Conservation (phyloP, 331 rosid species). For the Stylosanthes scabra region DNA sequence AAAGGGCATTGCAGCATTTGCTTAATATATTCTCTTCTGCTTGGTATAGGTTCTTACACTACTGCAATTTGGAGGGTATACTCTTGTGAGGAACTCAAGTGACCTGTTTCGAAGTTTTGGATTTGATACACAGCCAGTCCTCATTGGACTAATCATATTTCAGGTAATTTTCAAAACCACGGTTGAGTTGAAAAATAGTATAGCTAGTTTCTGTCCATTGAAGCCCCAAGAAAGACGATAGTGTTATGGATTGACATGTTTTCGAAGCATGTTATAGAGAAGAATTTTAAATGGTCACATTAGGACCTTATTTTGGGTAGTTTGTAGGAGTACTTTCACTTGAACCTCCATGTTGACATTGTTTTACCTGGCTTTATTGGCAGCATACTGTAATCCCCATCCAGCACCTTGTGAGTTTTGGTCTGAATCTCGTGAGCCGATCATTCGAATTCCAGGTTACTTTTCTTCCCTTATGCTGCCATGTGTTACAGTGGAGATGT, state of each 20-base stretch:
- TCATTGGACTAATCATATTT: slow-evolving; percentile 86
- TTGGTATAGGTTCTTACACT: slow-evolving; percentile 79
- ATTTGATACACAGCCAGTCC: slow-evolving; percentile 93
- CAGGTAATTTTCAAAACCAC: slow-evolving; percentile 60
- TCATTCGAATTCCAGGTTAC: slow-evolving; percentile 93
- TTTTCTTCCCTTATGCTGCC: slow-evolving; percentile 20
- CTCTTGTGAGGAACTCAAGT: slow-evolving; percentile 85
- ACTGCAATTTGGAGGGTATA: slow-evolving; percentile 96
- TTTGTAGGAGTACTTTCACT: not conserved
- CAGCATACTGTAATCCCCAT: slow-evolving; percentile 94
- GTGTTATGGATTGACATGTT: not conserved
- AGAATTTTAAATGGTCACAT: not conserved
- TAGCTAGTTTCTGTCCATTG: slow-evolving; percentile 10
- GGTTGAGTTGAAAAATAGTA: not conserved
- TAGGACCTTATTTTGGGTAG: not conserved
- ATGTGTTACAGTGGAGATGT: slow-evolving; percentile 7
- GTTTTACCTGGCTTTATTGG: slow-evolving; percentile 45
- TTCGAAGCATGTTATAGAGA: not conserved
- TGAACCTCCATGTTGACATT: not conserved
- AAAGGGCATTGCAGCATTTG: slow-evolving; percentile 22
- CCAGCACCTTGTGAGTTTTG: slow-evolving; percentile 94
- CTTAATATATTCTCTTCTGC: slow-evolving; percentile 22
- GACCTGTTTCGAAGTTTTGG: slow-evolving; percentile 89
- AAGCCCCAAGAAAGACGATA: not conserved
- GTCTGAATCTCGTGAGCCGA: slow-evolving; percentile 92